Base-by-base conservation (phyloP, 1,139 yeast species). In the Blastobotrys buckinghamii region DNA sequence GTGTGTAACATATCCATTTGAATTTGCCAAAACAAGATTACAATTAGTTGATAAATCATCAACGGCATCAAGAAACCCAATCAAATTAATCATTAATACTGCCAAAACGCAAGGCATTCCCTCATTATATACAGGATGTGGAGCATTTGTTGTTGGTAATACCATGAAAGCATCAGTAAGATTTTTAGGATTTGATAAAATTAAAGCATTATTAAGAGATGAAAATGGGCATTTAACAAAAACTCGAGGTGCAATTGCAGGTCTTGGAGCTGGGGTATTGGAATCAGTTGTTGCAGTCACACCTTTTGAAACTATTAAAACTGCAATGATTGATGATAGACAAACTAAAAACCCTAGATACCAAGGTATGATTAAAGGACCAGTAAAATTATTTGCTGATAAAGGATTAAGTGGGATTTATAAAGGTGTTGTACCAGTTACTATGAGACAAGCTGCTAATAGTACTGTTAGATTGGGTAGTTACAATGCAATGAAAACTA, bases 281-380 rank as follows among this genome's bases (percentile, higher is more conserved):
- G 98, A 92, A 65, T 84, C 95, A 50, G 84, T 89, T 29, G 75
- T 89, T 39, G 98, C 97, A 0, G 96, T 92, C 42, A 92, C 98
- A 1, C 98, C 98, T 5, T 89, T 90, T 53, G 98, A 92, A 68
- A 95, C 97, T 35, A 87, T 92, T 66, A 92, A 92, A 65, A 92
- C 97, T 0, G 97, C 94, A 0, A 76, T 89, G 68, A 92, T 92
- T 57, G 98, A 92, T 68, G 98, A 90, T 65, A 86, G 82, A 59
- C 95, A 84, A 67, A 63, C 83, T 6, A 71, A 79, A 2, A 74
- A 73, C 45, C 97, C 97, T 43, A 82, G 78, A 65, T 90, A 90
- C 68, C 74, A 74, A 47, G 88, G 94, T 0, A 65, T 81, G 46
- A 57, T 81, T 42, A 72, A 78, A 29, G 92, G 90, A 1, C 72